These are phyloP conservation scores for Boletus semigastroideus DNA, from an alignment of 1,284 basidiomycete species.

Conservation along the genomic window DNA sequence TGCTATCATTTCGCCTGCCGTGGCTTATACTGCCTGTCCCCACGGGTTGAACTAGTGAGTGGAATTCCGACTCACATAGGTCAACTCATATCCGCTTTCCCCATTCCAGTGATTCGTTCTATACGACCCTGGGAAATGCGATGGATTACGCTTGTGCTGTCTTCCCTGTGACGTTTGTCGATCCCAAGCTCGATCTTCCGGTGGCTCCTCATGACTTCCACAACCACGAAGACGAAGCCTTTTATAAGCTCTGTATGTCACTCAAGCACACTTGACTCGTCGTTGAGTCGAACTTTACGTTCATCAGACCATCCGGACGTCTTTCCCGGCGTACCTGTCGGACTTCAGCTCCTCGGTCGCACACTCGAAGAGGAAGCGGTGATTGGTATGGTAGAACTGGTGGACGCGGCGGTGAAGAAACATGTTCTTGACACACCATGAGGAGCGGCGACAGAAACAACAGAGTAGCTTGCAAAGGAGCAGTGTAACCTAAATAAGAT, in stretches of 20 bases:
- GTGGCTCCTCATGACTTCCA: constrained; percentile 47
- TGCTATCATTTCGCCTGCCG: constrained; percentile 59
- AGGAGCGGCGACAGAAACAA: neutral
- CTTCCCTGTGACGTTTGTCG: constrained; percentile 67
- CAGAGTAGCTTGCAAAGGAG: neutral
- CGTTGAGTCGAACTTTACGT: neutral
- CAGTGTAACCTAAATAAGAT: neutral
- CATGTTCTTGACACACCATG: neutral
- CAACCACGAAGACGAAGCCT: constrained; percentile 47
- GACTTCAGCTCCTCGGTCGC: constrained; percentile 68
- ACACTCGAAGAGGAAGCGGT: constrained; percentile 75
- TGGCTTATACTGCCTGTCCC: constrained; percentile 53
- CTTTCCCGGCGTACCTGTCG: constrained; percentile 63
- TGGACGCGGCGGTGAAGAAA: constrained; percentile 42
- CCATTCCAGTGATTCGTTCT: constrained; percentile 37
- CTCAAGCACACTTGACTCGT: neutral
- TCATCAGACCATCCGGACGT: constrained; percentile 56
- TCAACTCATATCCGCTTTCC: constrained; percentile 26
- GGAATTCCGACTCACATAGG: neutral
- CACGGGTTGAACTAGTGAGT: constrained; percentile 54
- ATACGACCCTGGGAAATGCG: constrained; percentile 68
- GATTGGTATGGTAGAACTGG: constrained; percentile 62
- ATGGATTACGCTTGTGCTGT: constrained; percentile 67
- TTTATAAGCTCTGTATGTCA: constrained; percentile 59
- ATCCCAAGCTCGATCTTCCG: constrained; percentile 48